Conservation (phyloP, 1,284 basidiomycete genomes). For the Rugosomyces carneus region DNA sequence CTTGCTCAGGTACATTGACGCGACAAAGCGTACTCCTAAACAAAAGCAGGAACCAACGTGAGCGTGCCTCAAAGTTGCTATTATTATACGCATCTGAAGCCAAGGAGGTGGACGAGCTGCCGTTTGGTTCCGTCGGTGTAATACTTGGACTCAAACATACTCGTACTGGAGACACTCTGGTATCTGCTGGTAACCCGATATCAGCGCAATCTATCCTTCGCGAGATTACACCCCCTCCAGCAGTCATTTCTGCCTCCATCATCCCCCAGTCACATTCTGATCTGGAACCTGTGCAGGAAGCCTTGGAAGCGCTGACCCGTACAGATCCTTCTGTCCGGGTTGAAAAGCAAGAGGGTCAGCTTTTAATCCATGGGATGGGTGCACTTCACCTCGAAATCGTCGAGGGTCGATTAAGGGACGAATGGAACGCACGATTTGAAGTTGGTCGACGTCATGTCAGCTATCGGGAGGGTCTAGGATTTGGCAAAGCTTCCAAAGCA, state of each 20-base stretch:
- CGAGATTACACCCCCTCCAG: constrained; percentile 67
- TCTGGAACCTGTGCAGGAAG: constrained; percentile 68
- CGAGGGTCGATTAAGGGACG: constrained; percentile 70
- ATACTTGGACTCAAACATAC: constrained; percentile 80
- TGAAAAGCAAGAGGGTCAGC: constrained; percentile 75
- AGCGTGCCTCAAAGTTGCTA: constrained; percentile 73
- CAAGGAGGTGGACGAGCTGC: constrained; percentile 77
- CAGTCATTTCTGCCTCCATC: constrained; percentile 75
- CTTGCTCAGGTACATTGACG: constrained; percentile 56
- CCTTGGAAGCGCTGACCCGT: constrained; percentile 68
- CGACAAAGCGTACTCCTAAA: constrained; percentile 63
- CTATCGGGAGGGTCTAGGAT: constrained; percentile 68
- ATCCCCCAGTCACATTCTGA: constrained; percentile 81
- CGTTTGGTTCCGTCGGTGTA: constrained; percentile 82
- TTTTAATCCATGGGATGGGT: constrained; percentile 80
- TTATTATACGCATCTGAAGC: constrained; percentile 75
- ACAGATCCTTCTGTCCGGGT: constrained; percentile 83
- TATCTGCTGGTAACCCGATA: constrained; percentile 37
- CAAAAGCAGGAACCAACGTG: constrained; percentile 60
- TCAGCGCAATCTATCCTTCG: constrained; percentile 41
- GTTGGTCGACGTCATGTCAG: constrained; percentile 75
- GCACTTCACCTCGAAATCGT: constrained; percentile 86
- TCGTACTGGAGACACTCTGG: constrained; percentile 83
- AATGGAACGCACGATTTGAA: constrained; percentile 76
- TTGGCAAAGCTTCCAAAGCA: constrained; percentile 19